Percentiles rank a stretch among this genome's conserved stretches.
These are phyloP conservation scores for Eucalyptus cloeziana DNA, from an alignment of 345 rosid genomes.

Conservation along the genomic window DNA sequence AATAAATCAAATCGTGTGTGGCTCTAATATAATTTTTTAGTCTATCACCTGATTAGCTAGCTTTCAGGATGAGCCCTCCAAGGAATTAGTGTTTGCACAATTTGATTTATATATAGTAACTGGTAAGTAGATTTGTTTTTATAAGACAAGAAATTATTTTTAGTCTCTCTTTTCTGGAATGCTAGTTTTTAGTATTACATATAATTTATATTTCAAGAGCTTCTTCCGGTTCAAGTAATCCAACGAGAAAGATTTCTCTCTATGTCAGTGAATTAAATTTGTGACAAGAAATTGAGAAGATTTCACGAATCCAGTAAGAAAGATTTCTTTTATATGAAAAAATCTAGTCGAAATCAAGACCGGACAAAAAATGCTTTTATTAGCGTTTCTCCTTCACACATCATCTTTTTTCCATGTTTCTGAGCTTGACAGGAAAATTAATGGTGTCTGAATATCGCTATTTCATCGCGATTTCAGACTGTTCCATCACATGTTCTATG, in stretches of 20 bases:
- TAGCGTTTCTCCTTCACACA: not conserved
- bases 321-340: not conserved
- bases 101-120: not conserved
- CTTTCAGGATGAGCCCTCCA: not conserved
- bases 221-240: not conserved
- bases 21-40: not conserved
- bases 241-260: not conserved
- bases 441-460: not conserved
- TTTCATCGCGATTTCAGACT: not conserved
- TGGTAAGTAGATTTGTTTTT: not conserved
- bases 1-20: not conserved
- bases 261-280: too few species aligned
- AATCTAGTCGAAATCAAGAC: not conserved
- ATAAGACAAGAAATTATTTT: not conserved
- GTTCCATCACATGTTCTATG: not conserved
- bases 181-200: not conserved
- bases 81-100: not conserved
- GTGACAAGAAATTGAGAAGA: not conserved
- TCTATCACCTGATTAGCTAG: not conserved
- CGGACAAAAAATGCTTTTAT: not conserved
- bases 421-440: not conserved
- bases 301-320: not conserved
- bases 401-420: not conserved
- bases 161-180: not conserved
- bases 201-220: not conserved